Evolutionary conservation across 106 monocot genomes (phyloP).

Genomic region (Apostasia ramifera): DNA sequence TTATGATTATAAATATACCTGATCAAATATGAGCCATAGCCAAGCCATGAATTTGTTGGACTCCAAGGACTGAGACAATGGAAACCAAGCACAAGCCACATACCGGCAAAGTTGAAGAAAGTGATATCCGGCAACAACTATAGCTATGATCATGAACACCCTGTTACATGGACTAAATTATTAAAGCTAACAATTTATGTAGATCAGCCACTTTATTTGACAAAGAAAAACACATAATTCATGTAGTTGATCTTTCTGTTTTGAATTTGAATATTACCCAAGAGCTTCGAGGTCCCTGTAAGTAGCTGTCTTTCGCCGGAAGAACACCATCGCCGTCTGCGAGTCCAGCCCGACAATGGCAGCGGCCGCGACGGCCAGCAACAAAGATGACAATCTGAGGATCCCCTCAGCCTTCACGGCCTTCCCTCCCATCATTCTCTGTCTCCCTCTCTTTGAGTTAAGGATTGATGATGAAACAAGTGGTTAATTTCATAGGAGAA

Average conservation of each 20-base stretch:
- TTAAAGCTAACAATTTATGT: neutral
- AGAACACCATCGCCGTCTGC: slow-evolving; percentile 39
- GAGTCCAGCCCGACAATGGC: slow-evolving; percentile 27
- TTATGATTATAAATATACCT: neutral
- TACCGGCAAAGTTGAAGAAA: slow-evolving; percentile 40
- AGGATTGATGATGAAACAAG: too few species aligned
- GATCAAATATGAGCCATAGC: neutral
- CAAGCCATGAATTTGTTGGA: neutral
- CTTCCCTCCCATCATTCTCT: slow-evolving; percentile 9
- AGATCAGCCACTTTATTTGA: neutral
- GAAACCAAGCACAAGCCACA: slow-evolving; percentile 9
- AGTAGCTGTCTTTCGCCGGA: slow-evolving; percentile 33
- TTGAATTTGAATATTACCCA: slow-evolving; percentile 17
- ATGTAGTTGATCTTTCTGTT: neutral
- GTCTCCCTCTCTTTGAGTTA: neutral
- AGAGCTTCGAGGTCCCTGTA: slow-evolving; percentile 32
- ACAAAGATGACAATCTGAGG: slow-evolving; percentile 23
- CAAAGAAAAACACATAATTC: neutral
- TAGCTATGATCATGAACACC: slow-evolving; percentile 25
- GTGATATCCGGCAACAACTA: slow-evolving; percentile 42
- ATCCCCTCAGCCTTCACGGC: slow-evolving; percentile 17
- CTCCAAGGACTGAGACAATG: too few species aligned
- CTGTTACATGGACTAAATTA: slow-evolving; percentile 12
- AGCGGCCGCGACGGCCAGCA: slow-evolving; percentile 23
- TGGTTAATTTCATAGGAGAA: too few species aligned